Conservation (phyloP, 352 stramenopile species). For the Phytophthora sojae region DNA sequence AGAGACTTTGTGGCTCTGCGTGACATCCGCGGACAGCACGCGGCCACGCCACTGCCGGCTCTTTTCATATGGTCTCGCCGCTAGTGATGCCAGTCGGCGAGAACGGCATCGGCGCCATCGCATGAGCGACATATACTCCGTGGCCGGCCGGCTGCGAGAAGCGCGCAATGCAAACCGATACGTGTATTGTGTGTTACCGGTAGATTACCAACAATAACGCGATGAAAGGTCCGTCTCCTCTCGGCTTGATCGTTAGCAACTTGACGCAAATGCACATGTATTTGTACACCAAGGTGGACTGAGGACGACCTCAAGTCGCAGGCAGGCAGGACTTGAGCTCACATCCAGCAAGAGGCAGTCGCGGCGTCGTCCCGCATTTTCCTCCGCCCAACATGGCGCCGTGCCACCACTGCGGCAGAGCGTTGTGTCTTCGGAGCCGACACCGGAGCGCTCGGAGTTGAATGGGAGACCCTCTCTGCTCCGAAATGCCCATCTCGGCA, state of each 20-base stretch:
- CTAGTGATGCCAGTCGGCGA: slow-evolving; percentile 17
- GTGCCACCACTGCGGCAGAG: not conserved
- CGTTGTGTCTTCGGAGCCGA: slow-evolving; percentile 5
- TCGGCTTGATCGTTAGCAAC: slow-evolving; percentile 23
- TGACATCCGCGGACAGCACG: slow-evolving; percentile 22
- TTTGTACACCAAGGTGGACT: slow-evolving; percentile 7
- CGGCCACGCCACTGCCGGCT: slow-evolving; percentile 28
- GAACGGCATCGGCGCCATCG: not conserved
- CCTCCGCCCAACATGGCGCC: slow-evolving; percentile 2
- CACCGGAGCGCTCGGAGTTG: not conserved
- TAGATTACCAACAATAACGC: not conserved
- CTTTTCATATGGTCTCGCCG: slow-evolving; percentile 30
- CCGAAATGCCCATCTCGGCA: slow-evolving; percentile 2
- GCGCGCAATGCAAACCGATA: slow-evolving; percentile 1
- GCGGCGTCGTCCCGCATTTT: slow-evolving; percentile 3
- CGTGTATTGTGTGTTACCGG: too few species aligned
- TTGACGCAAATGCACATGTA: slow-evolving; percentile 17
- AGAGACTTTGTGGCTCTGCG: slow-evolving; percentile 29
- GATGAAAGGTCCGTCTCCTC: not conserved
- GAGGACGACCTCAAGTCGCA: slow-evolving; percentile 19
- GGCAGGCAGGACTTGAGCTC: not conserved
- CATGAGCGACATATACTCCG: slow-evolving; percentile 17
- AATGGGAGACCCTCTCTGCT: slow-evolving; percentile 9
- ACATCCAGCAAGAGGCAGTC: slow-evolving; percentile 12
- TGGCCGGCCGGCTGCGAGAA: not conserved